Base-by-base conservation (phyloP, 1,284 basidiomycete species). In the Fomitiporia mediterranea region DNA sequence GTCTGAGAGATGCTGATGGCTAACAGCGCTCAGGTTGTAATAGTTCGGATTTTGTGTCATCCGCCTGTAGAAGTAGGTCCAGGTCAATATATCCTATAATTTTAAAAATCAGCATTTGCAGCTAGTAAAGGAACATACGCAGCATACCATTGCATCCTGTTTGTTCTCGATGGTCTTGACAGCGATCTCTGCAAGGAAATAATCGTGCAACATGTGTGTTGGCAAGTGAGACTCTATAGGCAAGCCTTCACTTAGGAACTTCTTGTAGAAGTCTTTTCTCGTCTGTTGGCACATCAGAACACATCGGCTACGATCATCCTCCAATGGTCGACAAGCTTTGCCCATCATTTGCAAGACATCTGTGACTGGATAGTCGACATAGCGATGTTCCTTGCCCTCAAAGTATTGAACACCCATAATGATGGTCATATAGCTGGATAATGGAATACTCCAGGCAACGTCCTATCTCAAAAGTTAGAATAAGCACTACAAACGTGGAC, bases 311-410 rank as follows among this genome's bases (percentile, higher is more conserved):
- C 85, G 86, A 9, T 88, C 83, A 64, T 98, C 95, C 60, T 93
- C 84, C 47, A 74, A 73, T 15, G 96, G 94, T 27, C 94, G 83
- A 68, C 94, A 98, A 1, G 96, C 95, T 19, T 89, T 83, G 40
- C 97, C 97, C 83, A 99, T 97, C 96, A 99, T 99, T 68, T 99
- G 95, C 1, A 99, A 81, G 9, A 99, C 89, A 64, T 98, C 95
- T 77, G 96, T 93, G 57, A 99, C 91, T 1, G 97, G 91, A 67
- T 98, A 99, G 72, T 99, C 96, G 64, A 97, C 81, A 65, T 99
- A 99, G 51, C 96, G 91, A 68, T 97, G 94, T 66, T 98, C 94
- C 70, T 91, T 90, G 66, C 94, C 94, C 68, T 99, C 94, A 66
- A 92, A 99, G 58, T 76, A 90, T 69, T 99, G 97, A 0, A 98